Evolutionary conservation across 768 basidiomycete species (phyloP).

Genomic region (Mycena galericulata): DNA sequence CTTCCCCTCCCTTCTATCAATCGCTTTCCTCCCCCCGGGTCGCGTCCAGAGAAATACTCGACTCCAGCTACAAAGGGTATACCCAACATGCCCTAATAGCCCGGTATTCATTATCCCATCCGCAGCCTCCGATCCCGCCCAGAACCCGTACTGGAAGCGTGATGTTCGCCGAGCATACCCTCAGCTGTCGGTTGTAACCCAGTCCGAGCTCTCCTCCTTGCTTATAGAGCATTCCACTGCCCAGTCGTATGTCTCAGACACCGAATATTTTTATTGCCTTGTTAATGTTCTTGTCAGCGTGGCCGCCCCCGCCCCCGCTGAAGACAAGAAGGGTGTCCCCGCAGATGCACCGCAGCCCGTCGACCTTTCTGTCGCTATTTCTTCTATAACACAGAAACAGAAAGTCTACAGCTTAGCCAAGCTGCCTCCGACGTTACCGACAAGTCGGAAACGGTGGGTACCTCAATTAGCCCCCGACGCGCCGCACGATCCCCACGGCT

Average conservation of each 20-base stretch:
- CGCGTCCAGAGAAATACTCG: slow-evolving; percentile 86
- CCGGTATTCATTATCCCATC: slow-evolving; percentile 8
- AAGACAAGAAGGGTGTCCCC: slow-evolving; percentile 58
- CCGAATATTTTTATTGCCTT: slow-evolving; percentile 5
- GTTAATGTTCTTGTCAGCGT: slow-evolving; percentile 24
- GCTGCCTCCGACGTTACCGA: slow-evolving; percentile 82
- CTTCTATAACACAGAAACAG: slow-evolving; percentile 65
- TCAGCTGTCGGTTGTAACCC: slow-evolving; percentile 90
- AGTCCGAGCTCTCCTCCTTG: slow-evolving; percentile 82
- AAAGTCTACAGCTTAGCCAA: slow-evolving; percentile 71
- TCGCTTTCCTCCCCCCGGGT: slow-evolving; percentile 90
- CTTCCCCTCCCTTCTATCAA: slow-evolving; percentile 80
- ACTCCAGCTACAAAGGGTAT: slow-evolving; percentile 91
- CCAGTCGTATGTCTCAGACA: slow-evolving; percentile 65
- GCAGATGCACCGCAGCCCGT: slow-evolving; percentile 56
- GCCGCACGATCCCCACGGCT: slow-evolving; percentile 85
- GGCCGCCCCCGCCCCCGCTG: slow-evolving; percentile 18
- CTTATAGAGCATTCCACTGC: slow-evolving; percentile 82
- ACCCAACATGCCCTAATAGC: slow-evolving; percentile 3
- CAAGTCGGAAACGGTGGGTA: slow-evolving; percentile 77
- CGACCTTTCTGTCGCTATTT: slow-evolving; percentile 82
- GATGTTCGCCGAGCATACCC: slow-evolving; percentile 94
- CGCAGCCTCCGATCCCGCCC: slow-evolving; percentile 84
- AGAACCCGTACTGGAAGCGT: slow-evolving; percentile 97
- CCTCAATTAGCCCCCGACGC: slow-evolving; percentile 78